A percentile compares a stretch with the other conserved stretches of the same genome.
These are phyloP conservation scores for Ceratocystis harringtonii DNA, from an alignment of 2,329 filamentous ascomycete genomes.

Conservation along the genomic window DNA sequence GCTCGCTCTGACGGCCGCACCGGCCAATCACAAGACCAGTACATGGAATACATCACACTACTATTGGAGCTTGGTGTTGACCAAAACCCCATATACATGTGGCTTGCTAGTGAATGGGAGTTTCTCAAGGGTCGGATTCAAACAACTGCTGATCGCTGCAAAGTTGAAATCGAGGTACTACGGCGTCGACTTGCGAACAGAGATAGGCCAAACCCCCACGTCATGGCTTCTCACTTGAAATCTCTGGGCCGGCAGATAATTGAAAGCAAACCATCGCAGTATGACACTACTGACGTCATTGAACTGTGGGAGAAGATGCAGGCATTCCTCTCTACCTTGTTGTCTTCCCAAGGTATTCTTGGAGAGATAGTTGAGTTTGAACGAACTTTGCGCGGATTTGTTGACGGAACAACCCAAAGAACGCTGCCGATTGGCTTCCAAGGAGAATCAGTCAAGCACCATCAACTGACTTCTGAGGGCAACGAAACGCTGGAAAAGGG, in stretches of 20 bases:
- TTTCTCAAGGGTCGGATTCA: conserved; percentile 77
- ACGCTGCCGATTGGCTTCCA: conserved; percentile 67
- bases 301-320: conserved; percentile 89
- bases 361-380: conserved; percentile 89
- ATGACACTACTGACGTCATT: conserved; percentile 68
- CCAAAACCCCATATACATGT: conserved; percentile 92
- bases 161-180: conserved; percentile 82
- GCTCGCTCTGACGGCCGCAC: conserved; percentile 34
- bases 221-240: conserved; percentile 61
- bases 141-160: conserved; percentile 65
- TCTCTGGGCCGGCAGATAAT: conserved; percentile 53
- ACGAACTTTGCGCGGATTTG: conserved; percentile 81
- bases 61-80: conserved; percentile 88
- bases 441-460: conserved; percentile 65
- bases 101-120: conserved; percentile 81
- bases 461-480: conserved; percentile 59
- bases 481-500: conserved; percentile 60
- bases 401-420: conserved; percentile 70
- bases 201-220: conserved; percentile 54
- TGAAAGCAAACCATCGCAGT: conserved; percentile 43
- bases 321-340: conserved; percentile 54
- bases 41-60: conserved; percentile 80
- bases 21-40: conserved; percentile 55
- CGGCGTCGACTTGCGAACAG: conserved; percentile 62
- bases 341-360: conserved; percentile 67